Conservation (phyloP, 1,139 yeast genomes). For the Candida anutae region DNA sequence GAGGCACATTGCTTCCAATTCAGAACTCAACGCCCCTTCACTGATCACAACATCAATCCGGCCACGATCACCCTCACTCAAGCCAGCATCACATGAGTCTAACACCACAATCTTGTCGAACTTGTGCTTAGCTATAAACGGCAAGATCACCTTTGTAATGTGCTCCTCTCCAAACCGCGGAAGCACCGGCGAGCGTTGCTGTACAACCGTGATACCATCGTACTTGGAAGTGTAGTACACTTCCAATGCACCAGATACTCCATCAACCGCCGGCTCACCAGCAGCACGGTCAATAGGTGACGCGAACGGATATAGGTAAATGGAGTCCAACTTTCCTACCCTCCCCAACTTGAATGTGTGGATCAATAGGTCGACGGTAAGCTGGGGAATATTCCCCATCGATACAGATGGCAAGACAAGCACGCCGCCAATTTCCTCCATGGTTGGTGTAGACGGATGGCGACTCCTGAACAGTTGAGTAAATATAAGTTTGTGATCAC, state of each 20-base stretch:
- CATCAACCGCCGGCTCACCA: slow-evolving; percentile 16
- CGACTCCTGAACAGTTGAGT: no score
- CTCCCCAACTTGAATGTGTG: slow-evolving; percentile 49
- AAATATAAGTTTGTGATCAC: no score
- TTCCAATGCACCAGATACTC: slow-evolving; percentile 56
- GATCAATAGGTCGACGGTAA: slow-evolving; percentile 65
- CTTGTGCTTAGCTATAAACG: slow-evolving; percentile 32
- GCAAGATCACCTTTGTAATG: slow-evolving; percentile 44
- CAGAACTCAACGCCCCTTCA: slow-evolving; percentile 25
- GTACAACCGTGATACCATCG: slow-evolving; percentile 49
- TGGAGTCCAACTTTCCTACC: slow-evolving; percentile 50
- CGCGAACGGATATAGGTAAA: slow-evolving; percentile 69
- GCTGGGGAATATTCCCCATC: slow-evolving; percentile 85
- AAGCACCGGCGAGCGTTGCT: slow-evolving; percentile 78
- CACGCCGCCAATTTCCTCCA: slow-evolving; percentile 9
- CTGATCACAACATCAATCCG: slow-evolving; percentile 24
- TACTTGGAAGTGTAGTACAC: slow-evolving; percentile 34
- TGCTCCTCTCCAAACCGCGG: slow-evolving; percentile 53
- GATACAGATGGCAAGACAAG: slow-evolving; percentile 74
- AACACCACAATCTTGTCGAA: slow-evolving; percentile 48
- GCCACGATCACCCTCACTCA: no score
- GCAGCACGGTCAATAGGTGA: slow-evolving; percentile 56
- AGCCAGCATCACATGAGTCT: slow-evolving; percentile 68
- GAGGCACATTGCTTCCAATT: slow-evolving; percentile 25
- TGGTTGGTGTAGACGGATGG: no score